Conservation (phyloP, 129 eudicot genomes). For the Artemisia tridentata region DNA sequence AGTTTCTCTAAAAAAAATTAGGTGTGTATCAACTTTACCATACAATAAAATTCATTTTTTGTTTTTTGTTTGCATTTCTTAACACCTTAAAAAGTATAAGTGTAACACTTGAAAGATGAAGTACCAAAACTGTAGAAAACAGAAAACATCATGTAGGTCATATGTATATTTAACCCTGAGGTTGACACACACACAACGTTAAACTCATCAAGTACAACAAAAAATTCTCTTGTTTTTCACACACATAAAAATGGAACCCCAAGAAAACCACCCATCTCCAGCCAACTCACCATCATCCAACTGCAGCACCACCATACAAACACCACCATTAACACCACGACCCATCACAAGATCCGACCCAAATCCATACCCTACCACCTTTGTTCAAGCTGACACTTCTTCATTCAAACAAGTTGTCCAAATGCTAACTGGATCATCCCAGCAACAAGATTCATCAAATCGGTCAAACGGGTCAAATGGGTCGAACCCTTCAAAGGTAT, state of each 20-base stretch:
- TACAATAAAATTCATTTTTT: no score
- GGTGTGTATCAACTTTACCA: no score
- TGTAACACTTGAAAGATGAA: not conserved
- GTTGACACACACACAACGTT: constrained; percentile 37
- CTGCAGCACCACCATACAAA: constrained; percentile 43
- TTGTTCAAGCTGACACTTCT: constrained; percentile 80
- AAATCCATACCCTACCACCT: constrained; percentile 83
- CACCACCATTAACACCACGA: constrained; percentile 66
- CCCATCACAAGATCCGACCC: constrained; percentile 70
- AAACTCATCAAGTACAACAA: constrained; percentile 26
- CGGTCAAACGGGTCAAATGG: not conserved
- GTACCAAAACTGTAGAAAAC: not conserved
- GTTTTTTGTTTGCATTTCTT: not conserved
- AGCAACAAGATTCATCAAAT: constrained; percentile 37
- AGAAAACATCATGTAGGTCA: not conserved
- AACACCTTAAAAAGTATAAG: no score
- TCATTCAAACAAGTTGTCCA: constrained; percentile 91
- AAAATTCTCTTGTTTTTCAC: constrained; percentile 38
- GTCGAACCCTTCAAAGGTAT: constrained; percentile 9
- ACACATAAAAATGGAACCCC: constrained; percentile 13
- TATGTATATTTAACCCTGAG: constrained; percentile 24
- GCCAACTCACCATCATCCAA: constrained; percentile 50
- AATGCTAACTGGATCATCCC: constrained; percentile 85
- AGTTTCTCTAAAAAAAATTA: not conserved
- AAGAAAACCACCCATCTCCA: constrained; percentile 55